phyloP scores from a whole-genome alignment of 306 rosid species.

The Glycine tomentella region DNA sequence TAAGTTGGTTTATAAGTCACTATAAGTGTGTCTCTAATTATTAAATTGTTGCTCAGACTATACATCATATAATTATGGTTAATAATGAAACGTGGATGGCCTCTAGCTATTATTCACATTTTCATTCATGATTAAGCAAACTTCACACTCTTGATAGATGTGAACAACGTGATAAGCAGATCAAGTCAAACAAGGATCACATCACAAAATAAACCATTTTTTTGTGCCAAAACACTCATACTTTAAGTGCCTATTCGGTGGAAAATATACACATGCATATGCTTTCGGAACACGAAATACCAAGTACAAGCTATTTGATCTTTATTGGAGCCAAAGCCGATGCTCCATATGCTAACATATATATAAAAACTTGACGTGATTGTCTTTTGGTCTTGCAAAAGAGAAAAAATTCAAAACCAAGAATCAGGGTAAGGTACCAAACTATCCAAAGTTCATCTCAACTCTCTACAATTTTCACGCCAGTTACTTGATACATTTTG shows the following conservation, averaged over 20 bases:
- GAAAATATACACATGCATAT: not conserved
- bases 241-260: not conserved
- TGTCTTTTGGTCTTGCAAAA: constrained; percentile 29
- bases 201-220: not conserved
- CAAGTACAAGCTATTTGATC: not conserved
- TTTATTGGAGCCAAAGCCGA: constrained; percentile 21
- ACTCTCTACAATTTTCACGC: constrained; percentile 19
- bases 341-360: not conserved
- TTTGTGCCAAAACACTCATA: not conserved
- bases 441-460: not conserved
- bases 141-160: not conserved
- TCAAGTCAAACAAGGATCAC: constrained; percentile 11
- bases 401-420: constrained; percentile 43
- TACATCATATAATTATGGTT: not conserved
- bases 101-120: not conserved
- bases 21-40: not conserved
- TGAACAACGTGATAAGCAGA: not conserved
- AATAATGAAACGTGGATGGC: not conserved
- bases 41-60: not conserved
- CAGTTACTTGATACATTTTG: constrained; percentile 19
- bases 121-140: not conserved
- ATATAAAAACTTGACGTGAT: not conserved
- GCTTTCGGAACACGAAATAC: not conserved
- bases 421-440: constrained; percentile 46
- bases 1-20: constrained; percentile 7